A percentile compares a stretch with the other conserved stretches of the same genome.
These are phyloP conservation scores for Symbiotaphrina buchneri DNA, from an alignment of 495 filamentous ascomycete species.

Conservation along the genomic window DNA sequence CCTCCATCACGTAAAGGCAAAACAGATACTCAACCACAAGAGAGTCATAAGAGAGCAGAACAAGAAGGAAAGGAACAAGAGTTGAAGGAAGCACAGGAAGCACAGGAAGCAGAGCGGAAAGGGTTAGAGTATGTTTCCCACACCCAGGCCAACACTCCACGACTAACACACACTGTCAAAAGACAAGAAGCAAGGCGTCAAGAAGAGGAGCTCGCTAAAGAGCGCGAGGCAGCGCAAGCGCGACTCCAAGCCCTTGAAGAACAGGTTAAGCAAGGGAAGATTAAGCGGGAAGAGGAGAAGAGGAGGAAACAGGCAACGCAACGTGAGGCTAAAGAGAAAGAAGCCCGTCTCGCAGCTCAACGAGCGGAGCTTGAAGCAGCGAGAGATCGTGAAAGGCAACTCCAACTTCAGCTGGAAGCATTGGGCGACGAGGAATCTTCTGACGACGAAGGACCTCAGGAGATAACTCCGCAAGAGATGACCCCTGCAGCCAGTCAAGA, in stretches of 20 bases:
- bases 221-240: slow-evolving; percentile 62
- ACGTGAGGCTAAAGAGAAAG: slow-evolving; percentile 72
- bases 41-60: slow-evolving; percentile 21
- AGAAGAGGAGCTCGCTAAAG: slow-evolving; percentile 55
- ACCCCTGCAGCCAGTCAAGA: slow-evolving; percentile 51
- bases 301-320: slow-evolving; percentile 70
- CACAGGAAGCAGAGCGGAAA: slow-evolving; percentile 48
- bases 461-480: slow-evolving; percentile 61
- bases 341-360: slow-evolving; percentile 62
- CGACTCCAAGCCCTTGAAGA: slow-evolving; percentile 78
- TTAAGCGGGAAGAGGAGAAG: slow-evolving; percentile 96
- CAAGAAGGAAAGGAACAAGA: slow-evolving; percentile 31
- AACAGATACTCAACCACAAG: slow-evolving; percentile 30
- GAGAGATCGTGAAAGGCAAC: slow-evolving; percentile 65
- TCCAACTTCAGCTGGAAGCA: slow-evolving; percentile 68
- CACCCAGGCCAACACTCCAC: too few species aligned
- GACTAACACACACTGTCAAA: slow-evolving; percentile 7
- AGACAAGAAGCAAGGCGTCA: slow-evolving; percentile 58
- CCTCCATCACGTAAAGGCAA: slow-evolving; percentile 53
- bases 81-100: slow-evolving; percentile 49
- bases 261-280: slow-evolving; percentile 77
- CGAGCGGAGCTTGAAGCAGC: slow-evolving; percentile 84
- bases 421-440: slow-evolving; percentile 57
- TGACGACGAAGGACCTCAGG: slow-evolving; percentile 65
- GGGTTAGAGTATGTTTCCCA: slow-evolving; percentile 61